Conservation (phyloP, 768 basidiomycete species). For the Collybiopsis confluens region DNA sequence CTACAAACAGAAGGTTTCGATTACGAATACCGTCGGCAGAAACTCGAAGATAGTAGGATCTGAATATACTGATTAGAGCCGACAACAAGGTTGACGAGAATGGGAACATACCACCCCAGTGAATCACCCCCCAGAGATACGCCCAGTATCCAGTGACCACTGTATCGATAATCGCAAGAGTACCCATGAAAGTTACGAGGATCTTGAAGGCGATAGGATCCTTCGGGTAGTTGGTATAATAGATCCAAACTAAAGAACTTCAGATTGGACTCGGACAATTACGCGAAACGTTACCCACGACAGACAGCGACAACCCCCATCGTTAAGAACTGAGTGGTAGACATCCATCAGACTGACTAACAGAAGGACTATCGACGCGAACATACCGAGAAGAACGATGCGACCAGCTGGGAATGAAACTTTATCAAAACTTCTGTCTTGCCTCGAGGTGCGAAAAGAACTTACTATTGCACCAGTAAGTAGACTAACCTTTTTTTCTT, state of each 20-base stretch:
- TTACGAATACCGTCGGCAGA: neutral
- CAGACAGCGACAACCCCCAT: conserved; percentile 6
- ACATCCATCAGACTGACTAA: too few relatives aligned
- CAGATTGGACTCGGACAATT: neutral
- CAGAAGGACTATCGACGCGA: too few relatives aligned
- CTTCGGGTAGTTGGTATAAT: conserved; percentile 5
- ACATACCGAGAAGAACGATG: conserved; percentile 3
- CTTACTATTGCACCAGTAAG: conserved; percentile 5
- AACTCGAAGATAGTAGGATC: conserved; percentile 1
- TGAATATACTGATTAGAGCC: neutral
- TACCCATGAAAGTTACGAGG: neutral
- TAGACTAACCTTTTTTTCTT: too few relatives aligned
- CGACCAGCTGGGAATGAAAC: neutral
- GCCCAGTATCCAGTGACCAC: conserved; percentile 2
- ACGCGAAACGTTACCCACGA: neutral
- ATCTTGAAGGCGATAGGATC: conserved; percentile 3
- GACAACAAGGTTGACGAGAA: neutral
- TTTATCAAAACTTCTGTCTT: neutral
- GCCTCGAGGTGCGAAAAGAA: neutral
- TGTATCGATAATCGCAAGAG: conserved; percentile 1
- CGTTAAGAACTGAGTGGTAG: conserved; percentile 4
- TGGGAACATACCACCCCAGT: neutral
- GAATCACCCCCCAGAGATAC: neutral
- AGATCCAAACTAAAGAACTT: conserved; percentile 1
- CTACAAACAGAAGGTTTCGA: conserved; percentile 6